phyloP scores from a whole-genome alignment of 2,329 filamentous ascomycete genomes.

The Sporothrix brasiliensis region DNA sequence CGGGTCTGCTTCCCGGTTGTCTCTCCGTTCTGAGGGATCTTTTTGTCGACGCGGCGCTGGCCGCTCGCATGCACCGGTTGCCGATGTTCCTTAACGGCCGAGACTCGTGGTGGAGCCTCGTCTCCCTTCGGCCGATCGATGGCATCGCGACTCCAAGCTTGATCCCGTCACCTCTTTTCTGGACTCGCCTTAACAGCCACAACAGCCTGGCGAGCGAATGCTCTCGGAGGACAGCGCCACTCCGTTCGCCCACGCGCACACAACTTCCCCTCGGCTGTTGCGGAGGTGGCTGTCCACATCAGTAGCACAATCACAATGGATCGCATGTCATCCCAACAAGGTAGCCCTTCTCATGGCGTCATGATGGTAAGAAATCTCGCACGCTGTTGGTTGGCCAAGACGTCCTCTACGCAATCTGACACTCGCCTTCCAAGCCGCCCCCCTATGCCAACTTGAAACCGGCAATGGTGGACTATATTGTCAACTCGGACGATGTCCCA shows the following conservation, averaged over 20 bases:
- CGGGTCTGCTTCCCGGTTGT: not conserved
- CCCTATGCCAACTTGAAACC: not conserved
- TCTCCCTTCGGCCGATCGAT: not conserved
- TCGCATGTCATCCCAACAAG: not conserved
- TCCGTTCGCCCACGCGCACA: not conserved
- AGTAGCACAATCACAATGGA: not conserved
- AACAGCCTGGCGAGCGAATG: not conserved
- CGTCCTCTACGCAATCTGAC: not conserved
- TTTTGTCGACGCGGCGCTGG: not conserved
- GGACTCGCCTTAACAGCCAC: not conserved
- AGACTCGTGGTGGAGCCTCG: not conserved
- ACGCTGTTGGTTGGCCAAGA: not conserved
- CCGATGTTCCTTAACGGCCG: not conserved
- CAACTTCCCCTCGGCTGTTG: not conserved
- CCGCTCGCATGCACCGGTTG: not conserved
- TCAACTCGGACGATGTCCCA: not conserved
- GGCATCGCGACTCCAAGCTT: not conserved
- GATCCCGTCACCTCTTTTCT: not conserved
- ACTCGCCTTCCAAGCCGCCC: not conserved
- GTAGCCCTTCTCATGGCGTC: not conserved
- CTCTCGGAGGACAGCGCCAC: not conserved
- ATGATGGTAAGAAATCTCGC: slow-evolving; percentile 3
- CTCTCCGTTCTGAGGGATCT: not conserved
- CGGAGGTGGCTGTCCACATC: not conserved
- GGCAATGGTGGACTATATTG: not conserved